Base-by-base conservation (phyloP, 345 rosid species). In the Angophora floribunda region DNA sequence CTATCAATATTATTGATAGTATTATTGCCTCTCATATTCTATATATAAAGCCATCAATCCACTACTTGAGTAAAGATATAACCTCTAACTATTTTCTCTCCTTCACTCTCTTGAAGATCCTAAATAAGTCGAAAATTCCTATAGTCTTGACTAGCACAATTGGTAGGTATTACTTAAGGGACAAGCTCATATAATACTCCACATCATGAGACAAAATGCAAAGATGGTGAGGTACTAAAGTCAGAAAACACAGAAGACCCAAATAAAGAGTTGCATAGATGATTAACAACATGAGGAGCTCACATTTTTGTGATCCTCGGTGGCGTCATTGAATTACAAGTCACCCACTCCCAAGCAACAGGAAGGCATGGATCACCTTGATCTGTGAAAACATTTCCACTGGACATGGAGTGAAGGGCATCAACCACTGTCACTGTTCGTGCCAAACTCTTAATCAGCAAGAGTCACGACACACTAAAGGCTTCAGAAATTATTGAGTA, bases 331-430 rank as follows among this genome's bases (percentile, higher is more conserved):
- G 92, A 89, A 93, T 95, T 91, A 88, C 99, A 98, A 88, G 89
- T 91, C 90, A 98, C 92, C 99, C 99, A 95, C 15, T 94, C 94
- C 99, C 99, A 97, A 17, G 86, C 92, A 88, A 90, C 92, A 13
- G 99, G 99, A 85, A 96, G 91, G 90, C 99, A 98, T 79, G 99
- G 99, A 92, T 98, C 99, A 84, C 94, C 96, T 89, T 95, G 97
- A 88, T 92, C 95, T 51, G 92, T 90, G 95, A 94, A 94, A 89
- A 57, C 92, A 88, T 92, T 95, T 92, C 50, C 95, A 87, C 89
- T 88, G 28, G 95, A 91, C 94, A 93, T 88, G 67, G 87, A 89
- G 78, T 92, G 92, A 90, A 98, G 86, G 88, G 94, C 93, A 79
- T 93, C 92, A 51, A 98, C 94, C 88, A 87, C 96, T 88, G 53